phyloP scores from a whole-genome alignment of 257 asterid genomes.

The Penstemon davidsonii region DNA sequence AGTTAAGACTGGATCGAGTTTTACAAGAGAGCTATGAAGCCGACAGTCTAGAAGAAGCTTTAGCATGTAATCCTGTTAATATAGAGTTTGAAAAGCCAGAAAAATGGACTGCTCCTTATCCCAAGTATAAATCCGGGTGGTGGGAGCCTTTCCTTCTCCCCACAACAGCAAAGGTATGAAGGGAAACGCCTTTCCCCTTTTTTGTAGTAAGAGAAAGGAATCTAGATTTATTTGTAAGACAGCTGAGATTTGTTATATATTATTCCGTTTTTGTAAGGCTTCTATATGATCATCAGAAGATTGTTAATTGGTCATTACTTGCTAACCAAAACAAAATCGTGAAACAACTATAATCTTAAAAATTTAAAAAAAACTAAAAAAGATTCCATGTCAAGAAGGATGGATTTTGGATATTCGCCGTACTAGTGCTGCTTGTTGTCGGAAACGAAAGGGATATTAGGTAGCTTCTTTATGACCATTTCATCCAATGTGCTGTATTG shows the following conservation, averaged over 20 bases:
- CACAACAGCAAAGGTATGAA: conserved; percentile 52
- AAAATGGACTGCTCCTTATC: conserved; percentile 88
- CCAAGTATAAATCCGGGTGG: conserved; percentile 85
- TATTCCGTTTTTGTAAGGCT: no score
- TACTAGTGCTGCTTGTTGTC: conserved; percentile 59
- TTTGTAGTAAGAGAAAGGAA: conserved; percentile 31
- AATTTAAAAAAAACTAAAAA: no score
- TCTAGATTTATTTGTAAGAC: conserved; percentile 26
- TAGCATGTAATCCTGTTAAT: conserved; percentile 62
- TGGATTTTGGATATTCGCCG: not conserved
- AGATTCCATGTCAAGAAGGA: not conserved
- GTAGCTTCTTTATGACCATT: conserved; percentile 80
- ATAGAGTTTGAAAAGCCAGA: conserved; percentile 74
- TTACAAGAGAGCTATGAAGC: conserved; percentile 77
- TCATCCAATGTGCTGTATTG: conserved; percentile 80
- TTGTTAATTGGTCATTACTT: no score
- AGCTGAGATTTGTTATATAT: conserved; percentile 16
- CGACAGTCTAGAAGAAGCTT: conserved; percentile 73
- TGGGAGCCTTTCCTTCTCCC: conserved; percentile 83
- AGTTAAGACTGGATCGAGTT: conserved; percentile 82
- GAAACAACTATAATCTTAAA: no score
- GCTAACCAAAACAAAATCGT: no score
- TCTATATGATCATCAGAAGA: no score
- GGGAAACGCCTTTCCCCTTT: conserved; percentile 21
- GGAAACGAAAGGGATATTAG: conserved; percentile 57